Percentiles rank a stretch among this genome's conserved stretches.
phyloP scores from a whole-genome alignment of 495 filamentous ascomycete genomes.

The Haplographium delicatum region DNA sequence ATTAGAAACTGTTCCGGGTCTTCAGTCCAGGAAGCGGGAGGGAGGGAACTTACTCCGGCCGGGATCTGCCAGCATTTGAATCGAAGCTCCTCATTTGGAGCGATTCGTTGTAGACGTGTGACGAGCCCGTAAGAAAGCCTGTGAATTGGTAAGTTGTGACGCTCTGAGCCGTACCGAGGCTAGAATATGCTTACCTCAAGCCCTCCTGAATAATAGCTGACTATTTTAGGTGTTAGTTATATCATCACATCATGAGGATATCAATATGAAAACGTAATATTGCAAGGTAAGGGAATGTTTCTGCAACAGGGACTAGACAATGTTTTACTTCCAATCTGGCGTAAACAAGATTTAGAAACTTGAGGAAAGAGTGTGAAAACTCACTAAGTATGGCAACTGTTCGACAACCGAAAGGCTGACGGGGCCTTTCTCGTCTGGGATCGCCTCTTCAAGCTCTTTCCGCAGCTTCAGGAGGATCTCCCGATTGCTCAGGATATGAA shows the following conservation, averaged over 20 bases:
- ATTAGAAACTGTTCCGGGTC: neutral
- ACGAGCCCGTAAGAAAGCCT: constrained; percentile 37
- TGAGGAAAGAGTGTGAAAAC: neutral
- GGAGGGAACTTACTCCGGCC: constrained; percentile 19
- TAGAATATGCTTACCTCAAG: neutral
- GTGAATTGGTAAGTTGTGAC: constrained; percentile 12
- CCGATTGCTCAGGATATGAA: constrained; percentile 29
- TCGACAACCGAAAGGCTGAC: constrained; percentile 21
- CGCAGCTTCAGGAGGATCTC: constrained; percentile 25
- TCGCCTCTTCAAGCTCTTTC: constrained; percentile 23
- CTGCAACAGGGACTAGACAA: too few species aligned
- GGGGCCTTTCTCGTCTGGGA: constrained; percentile 7
- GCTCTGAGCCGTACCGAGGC: constrained; percentile 34
- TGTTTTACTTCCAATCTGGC: too few species aligned
- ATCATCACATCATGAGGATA: too few species aligned
- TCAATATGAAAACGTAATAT: too few species aligned
- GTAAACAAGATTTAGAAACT: too few species aligned
- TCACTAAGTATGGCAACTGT: constrained; percentile 9
- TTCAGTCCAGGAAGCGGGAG: neutral
- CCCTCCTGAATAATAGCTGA: constrained; percentile 1
- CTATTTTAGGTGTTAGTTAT: neutral
- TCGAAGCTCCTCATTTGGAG: constrained; percentile 16
- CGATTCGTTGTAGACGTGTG: constrained; percentile 10
- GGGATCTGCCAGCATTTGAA: constrained; percentile 26
- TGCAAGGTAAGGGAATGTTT: too few species aligned